Conservation (phyloP, 768 basidiomycete species). For the Coprinopsis strossmayeri region DNA sequence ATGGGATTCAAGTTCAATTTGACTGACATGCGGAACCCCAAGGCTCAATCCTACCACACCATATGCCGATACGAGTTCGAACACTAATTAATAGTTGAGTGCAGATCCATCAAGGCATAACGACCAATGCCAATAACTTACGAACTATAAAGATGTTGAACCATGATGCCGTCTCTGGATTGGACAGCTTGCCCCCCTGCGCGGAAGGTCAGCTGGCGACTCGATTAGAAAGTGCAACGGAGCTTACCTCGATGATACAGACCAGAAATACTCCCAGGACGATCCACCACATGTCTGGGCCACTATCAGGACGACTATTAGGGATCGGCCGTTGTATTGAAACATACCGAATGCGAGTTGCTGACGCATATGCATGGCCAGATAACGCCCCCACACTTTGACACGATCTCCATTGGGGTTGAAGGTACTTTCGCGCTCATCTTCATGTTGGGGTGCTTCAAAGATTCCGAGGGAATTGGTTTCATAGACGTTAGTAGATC, state of each 20-base stretch:
- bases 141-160: conserved; percentile 82
- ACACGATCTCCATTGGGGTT: conserved; percentile 41
- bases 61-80: conserved; percentile 85
- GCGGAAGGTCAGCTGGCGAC: not conserved
- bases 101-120: too few relatives aligned
- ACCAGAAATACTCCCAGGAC: conserved; percentile 78
- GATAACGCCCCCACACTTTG: conserved; percentile 68
- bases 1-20: not conserved
- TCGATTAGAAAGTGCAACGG: not conserved
- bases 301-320: too few relatives aligned
- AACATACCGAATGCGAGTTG: conserved; percentile 88
- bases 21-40: conserved; percentile 74
- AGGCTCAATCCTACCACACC: conserved; percentile 87
- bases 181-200: conserved; percentile 54
- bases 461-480: conserved; percentile 86
- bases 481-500: conserved; percentile 92
- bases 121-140: conserved; percentile 26
- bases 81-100: too few relatives aligned
- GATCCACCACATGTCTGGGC: conserved; percentile 93
- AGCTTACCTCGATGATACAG: conserved; percentile 84
- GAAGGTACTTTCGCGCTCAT: conserved; percentile 43
- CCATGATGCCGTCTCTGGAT: conserved; percentile 51
- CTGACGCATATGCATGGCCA: conserved; percentile 74
- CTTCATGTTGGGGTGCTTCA: conserved; percentile 36
- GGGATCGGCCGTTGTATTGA: too few relatives aligned